Conservation (phyloP, 371 early-diverging fungal genomes). For the Batkoa obscura region DNA sequence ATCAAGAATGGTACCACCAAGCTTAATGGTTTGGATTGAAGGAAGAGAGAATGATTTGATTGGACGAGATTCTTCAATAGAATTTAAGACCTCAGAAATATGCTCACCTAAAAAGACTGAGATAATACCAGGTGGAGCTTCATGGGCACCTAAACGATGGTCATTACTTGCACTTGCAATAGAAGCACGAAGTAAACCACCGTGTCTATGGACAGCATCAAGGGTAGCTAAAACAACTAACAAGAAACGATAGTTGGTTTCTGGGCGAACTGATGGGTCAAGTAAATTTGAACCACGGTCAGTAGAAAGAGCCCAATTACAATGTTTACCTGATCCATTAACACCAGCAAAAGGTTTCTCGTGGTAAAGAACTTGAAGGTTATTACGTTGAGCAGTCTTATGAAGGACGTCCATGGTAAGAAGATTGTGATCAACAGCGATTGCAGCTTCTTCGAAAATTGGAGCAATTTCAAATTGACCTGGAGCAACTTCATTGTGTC, state of each 20-base stretch:
- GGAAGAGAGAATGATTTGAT: conserved; percentile 63
- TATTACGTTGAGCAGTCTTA: conserved; percentile 91
- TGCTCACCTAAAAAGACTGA: conserved; percentile 93
- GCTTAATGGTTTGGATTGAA: conserved; percentile 69
- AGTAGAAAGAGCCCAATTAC: conserved; percentile 96
- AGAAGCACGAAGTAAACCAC: conserved; percentile 67
- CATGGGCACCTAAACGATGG: conserved; percentile 93
- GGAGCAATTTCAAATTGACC: conserved; percentile 96
- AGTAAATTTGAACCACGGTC: conserved; percentile 88
- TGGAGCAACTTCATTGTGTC: conserved; percentile 98
- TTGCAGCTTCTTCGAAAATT: conserved; percentile 86
- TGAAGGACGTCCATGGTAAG: conserved; percentile 92
- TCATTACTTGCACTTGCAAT: conserved; percentile 90
- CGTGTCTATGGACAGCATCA: conserved; percentile 78
- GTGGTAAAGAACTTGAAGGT: conserved; percentile 91
- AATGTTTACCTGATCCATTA: conserved; percentile 97
- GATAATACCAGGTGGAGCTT: conserved; percentile 95
- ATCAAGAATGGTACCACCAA: conserved; percentile 88
- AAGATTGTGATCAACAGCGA: conserved; percentile 97
- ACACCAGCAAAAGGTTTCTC: conserved; percentile 98
- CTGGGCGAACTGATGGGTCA: conserved; percentile 80
- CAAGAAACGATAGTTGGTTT: conserved; percentile 92
- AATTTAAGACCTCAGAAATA: conserved; percentile 76
- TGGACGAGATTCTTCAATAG: conserved; percentile 72
- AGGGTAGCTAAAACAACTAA: conserved; percentile 77